Evolutionary conservation across 257 asterid species (phyloP).

Genomic region (Gentiana macrophylla): DNA sequence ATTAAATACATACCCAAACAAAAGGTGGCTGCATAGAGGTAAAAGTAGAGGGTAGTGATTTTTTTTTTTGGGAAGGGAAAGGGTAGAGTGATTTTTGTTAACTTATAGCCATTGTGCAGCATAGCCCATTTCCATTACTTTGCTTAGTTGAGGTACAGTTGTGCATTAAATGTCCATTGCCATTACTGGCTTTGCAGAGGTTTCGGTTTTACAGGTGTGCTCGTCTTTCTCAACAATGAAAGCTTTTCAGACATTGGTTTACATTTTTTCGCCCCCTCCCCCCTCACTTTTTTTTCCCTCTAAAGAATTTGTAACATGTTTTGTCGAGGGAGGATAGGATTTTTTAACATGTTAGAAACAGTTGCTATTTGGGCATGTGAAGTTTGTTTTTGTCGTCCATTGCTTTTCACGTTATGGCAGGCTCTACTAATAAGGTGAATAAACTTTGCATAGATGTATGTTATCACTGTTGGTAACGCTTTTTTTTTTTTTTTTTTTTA

Average conservation of each 20-base stretch:
- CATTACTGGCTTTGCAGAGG: conserved; percentile 25
- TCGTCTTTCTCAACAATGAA: conserved; percentile 25
- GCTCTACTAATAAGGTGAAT: no score
- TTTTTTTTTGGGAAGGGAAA: conserved; percentile 7
- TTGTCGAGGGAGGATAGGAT: no score
- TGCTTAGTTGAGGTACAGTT: conserved; percentile 1
- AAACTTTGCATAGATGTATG: no score
- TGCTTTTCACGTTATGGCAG: no score
- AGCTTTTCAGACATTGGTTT: conserved; percentile 10
- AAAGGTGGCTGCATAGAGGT: conserved; percentile 34
- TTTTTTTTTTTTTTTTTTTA: no score
- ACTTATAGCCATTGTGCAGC: conserved; percentile 26
- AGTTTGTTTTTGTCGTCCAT: no score
- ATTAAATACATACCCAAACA: conserved; percentile 50
- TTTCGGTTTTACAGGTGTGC: conserved; percentile 45
- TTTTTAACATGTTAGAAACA: no score
- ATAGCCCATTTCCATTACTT: conserved; percentile 13
- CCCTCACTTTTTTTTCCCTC: neutral
- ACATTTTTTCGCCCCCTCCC: neutral
- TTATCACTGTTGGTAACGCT: no score
- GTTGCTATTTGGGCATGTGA: no score
- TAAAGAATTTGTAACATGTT: no score
- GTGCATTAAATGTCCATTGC: conserved; percentile 21
- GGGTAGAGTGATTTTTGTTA: conserved; percentile 3
- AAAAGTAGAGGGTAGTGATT: conserved; percentile 11